Percentiles rank a stretch among this genome's conserved stretches.
These are phyloP conservation scores for Klebsormidium nitens DNA, from an alignment of 139 green algal genomes.

Conservation along the genomic window DNA sequence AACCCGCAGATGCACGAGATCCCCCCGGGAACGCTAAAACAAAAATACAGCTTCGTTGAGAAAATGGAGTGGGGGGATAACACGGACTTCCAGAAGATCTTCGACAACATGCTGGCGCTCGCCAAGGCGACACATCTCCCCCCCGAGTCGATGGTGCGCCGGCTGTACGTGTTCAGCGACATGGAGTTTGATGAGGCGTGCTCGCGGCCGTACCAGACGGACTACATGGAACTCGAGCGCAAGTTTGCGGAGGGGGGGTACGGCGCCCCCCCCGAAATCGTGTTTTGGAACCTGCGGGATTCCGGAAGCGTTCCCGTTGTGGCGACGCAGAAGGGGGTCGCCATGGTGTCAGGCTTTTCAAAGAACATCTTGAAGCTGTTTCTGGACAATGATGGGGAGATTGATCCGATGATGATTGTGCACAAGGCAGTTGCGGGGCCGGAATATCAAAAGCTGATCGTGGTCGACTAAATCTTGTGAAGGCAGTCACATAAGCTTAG, in stretches of 20 bases:
- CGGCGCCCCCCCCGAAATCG: constrained; percentile 27
- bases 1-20: constrained; percentile 26
- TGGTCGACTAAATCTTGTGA: too few relatives aligned
- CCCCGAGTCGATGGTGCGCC: constrained; percentile 30
- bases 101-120: constrained; percentile 33
- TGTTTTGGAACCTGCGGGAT: constrained; percentile 42
- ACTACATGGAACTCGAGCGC: too few relatives aligned
- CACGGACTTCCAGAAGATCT: constrained; percentile 37
- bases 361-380: constrained; percentile 42
- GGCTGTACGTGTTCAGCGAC: constrained; percentile 40
- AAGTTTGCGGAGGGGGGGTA: background rate
- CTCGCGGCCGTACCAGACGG: too few relatives aligned
- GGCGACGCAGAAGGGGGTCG: constrained; percentile 13
- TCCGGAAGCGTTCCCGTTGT: constrained; percentile 11
- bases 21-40: constrained; percentile 4
- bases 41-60: constrained; percentile 18
- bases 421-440: too few relatives aligned
- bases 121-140: constrained; percentile 17
- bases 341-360: constrained; percentile 39
- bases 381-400: too few relatives aligned
- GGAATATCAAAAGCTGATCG: too few relatives aligned
- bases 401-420: too few relatives aligned
- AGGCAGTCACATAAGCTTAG: too few relatives aligned
- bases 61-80: constrained; percentile 24
- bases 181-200: constrained; percentile 45